Conservation (phyloP, 164 flowering plant species). For the Berberis vulgaris region DNA sequence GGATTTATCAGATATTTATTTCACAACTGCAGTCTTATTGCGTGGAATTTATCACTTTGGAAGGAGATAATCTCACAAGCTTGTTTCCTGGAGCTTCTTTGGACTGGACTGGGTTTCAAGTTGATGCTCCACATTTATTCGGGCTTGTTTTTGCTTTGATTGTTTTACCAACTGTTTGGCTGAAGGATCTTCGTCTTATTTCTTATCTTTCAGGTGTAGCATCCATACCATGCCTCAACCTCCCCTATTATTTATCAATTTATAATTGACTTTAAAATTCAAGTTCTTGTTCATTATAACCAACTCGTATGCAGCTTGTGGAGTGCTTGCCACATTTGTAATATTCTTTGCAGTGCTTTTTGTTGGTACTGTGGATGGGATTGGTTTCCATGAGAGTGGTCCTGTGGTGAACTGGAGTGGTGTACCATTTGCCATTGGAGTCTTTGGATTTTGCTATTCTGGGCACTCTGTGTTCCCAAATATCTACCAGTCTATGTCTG, state of each 20-base stretch:
- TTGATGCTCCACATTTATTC: slow-evolving; percentile 68
- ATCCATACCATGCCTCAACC: not conserved
- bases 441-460: too few relatives aligned
- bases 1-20: slow-evolving; percentile 8
- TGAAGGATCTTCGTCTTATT: slow-evolving; percentile 68
- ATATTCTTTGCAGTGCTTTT: too few relatives aligned
- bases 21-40: slow-evolving; percentile 63
- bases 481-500: too few relatives aligned
- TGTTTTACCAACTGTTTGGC: slow-evolving; percentile 81
- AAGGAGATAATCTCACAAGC: slow-evolving; percentile 82
- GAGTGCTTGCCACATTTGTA: slow-evolving; percentile 53
- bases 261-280: not conserved
- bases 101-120: slow-evolving; percentile 37
- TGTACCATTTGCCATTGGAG: too few relatives aligned
- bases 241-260: not conserved
- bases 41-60: slow-evolving; percentile 85
- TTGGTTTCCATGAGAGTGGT: too few relatives aligned
- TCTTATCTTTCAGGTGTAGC: slow-evolving; percentile 77
- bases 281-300: not conserved
- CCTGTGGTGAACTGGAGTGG: too few relatives aligned
- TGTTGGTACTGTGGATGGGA: too few relatives aligned
- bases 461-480: too few relatives aligned
- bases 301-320: slow-evolving; percentile 55
- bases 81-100: slow-evolving; percentile 71
- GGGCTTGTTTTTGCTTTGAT: slow-evolving; percentile 56